These are phyloP conservation scores for Blastobotrys malaysiensis DNA, from an alignment of 1,139 yeast genomes.

Conservation along the genomic window DNA sequence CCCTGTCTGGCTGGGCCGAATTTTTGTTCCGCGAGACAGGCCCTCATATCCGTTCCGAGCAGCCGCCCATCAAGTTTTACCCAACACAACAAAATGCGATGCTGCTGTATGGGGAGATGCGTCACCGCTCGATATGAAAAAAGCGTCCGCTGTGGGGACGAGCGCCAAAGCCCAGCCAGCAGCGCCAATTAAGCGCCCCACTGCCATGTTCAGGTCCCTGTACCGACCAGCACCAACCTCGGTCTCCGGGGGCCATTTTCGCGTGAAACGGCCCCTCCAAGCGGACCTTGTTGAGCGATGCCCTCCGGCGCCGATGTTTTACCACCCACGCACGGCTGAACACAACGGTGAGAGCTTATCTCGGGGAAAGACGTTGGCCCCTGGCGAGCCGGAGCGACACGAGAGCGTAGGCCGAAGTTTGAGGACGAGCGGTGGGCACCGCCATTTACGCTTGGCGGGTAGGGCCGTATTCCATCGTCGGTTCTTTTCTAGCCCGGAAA, in stretches of 20 bases:
- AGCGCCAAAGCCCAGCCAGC: background rate
- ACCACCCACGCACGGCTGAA: background rate
- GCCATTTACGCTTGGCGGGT: background rate
- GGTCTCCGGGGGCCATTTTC: no score
- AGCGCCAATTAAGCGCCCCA: background rate
- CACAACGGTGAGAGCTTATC: background rate
- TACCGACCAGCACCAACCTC: no score
- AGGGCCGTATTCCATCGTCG: background rate
- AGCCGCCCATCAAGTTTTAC: background rate
- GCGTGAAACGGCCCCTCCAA: no score
- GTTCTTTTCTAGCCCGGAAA: background rate
- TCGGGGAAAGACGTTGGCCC: no score
- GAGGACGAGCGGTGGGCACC: background rate
- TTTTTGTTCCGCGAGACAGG: background rate
- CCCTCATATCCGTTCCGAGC: background rate
- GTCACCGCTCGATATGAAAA: background rate
- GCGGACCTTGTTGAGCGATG: background rate
- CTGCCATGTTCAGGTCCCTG: background rate
- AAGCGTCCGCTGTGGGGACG: background rate
- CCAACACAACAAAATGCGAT: background rate
- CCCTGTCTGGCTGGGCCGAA: background rate
- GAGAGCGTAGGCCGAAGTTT: background rate
- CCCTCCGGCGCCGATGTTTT: background rate
- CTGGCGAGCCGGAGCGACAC: background rate
- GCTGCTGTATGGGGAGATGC: background rate